phyloP scores from a whole-genome alignment of 352 stramenopile species.

The Thraustotheca clavata region DNA sequence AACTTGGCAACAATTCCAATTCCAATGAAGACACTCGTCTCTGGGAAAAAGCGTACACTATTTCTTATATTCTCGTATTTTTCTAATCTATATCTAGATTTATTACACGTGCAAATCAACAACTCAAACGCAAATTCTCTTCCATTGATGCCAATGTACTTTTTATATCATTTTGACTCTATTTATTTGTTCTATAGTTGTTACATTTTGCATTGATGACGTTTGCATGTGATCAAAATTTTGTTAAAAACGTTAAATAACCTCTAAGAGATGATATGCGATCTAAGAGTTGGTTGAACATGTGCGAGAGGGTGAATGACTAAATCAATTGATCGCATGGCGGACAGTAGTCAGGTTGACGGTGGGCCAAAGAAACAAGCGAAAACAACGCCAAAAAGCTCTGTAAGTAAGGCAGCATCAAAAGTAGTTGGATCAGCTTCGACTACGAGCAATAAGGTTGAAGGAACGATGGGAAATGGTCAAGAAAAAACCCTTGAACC shows the following conservation, averaged over 20 bases:
- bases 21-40: neutral
- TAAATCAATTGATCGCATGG: neutral
- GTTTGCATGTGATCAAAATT: neutral
- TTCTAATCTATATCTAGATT: neutral
- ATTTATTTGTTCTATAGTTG: neutral
- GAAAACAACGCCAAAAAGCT: neutral
- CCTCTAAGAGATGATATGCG: neutral
- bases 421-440: neutral
- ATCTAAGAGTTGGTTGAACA: neutral
- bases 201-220: neutral
- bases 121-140: neutral
- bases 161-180: neutral
- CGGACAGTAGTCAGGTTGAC: neutral
- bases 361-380: slow-evolving; percentile 9
- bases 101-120: neutral
- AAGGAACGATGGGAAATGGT: too few relatives aligned
- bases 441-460: neutral
- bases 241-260: slow-evolving; percentile 12
- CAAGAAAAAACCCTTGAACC: slow-evolving; percentile 12
- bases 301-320: slow-evolving; percentile 1
- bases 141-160: neutral
- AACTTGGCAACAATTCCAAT: neutral
- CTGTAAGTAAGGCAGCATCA: slow-evolving; percentile 1
- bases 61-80: neutral
- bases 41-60: neutral